phyloP scores from a whole-genome alignment of 768 basidiomycete genomes.

The Lactifluus echinatus region DNA sequence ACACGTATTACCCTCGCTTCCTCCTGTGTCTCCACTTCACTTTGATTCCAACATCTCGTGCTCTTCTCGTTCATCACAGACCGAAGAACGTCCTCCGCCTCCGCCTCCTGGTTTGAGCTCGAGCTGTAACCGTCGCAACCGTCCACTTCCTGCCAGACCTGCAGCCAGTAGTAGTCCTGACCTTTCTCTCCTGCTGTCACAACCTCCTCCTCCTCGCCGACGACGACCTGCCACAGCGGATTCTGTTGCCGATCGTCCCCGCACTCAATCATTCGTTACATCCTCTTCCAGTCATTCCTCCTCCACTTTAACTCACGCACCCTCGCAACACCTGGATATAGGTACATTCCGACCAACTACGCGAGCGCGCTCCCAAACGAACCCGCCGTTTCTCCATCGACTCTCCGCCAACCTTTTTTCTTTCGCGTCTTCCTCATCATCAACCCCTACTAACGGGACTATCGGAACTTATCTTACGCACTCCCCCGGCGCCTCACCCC shows the following conservation, averaged over 20 bases:
- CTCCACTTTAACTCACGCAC: constrained; percentile 13
- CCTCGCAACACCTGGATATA: constrained; percentile 18
- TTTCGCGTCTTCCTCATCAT: constrained; percentile 34
- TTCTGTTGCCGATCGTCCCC: constrained; percentile 25
- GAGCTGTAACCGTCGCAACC: background rate
- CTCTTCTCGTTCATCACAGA: constrained; percentile 24
- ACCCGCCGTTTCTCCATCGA: constrained; percentile 62
- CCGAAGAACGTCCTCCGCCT: constrained; percentile 21
- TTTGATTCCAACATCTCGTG: constrained; percentile 27
- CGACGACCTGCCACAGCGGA: constrained; percentile 40
- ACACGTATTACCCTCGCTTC: constrained; percentile 32
- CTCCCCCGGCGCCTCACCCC: constrained; percentile 33
- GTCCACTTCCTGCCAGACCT: constrained; percentile 3
- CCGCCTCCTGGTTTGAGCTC: constrained; percentile 15
- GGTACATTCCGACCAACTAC: constrained; percentile 30
- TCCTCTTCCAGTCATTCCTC: background rate
- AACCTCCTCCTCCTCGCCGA: background rate
- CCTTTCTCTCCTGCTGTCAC: background rate
- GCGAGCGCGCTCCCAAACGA: constrained; percentile 46
- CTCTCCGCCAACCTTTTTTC: constrained; percentile 60
- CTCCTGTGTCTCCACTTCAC: constrained; percentile 37
- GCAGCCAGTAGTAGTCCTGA: constrained; percentile 8
- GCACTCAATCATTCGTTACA: constrained; percentile 24
- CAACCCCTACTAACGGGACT: constrained; percentile 21
- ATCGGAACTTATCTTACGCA: constrained; percentile 20